Evolutionary conservation across 108 stramenopile genomes (phyloP), one percentile per base, ranked within the genome.

Genomic region (Cyclotella baltica): DNA sequence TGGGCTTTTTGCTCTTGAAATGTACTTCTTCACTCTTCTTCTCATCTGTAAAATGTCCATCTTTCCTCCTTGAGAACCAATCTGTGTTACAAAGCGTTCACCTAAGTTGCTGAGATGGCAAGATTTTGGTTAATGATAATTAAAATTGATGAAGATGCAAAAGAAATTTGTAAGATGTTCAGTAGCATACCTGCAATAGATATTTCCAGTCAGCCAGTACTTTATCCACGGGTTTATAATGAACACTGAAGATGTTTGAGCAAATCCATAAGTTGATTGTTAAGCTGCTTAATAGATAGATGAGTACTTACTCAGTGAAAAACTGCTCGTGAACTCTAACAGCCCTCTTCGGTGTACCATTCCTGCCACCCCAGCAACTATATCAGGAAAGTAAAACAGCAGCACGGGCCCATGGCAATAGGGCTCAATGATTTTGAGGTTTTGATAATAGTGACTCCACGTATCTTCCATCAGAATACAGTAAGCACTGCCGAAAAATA

Each of bases 161-260:
- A n/a, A n/a, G n/a, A n/a, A n/a, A n/a, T n/a, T n/a, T n/a, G n/a
- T n/a, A n/a, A n/a, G n/a, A n/a, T n/a, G n/a, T n/a, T n/a, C n/a
- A n/a, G n/a, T n/a, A 43, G 13, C 40, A 13, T 13, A 43, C 40
- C 40, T 43, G 40, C 40, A 55, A 25, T 55, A 55, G 20, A 71
- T 40, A 50, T 71, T 71, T 23, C 70, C 70, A 16, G 70, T 71
- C 1, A 71, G 20, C 70, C 70, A 71, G 33, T 57, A 71, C 28
- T 71, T 71, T 18, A 71, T 58, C 70, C 70, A 71, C 37, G 70
- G 70, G 29, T 71, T 71, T 13, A 71, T 43, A 22, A 71, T 56
- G 56, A 71, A 71, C 70, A 71, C 55, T 55, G 55, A 22, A 55
- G 2, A 55, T 1, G 23, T 25, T 55, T 25, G 55, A 55, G 4